These are phyloP conservation scores for Penicillium waksmanii DNA, from an alignment of 495 filamentous ascomycete species.

Conservation along the genomic window DNA sequence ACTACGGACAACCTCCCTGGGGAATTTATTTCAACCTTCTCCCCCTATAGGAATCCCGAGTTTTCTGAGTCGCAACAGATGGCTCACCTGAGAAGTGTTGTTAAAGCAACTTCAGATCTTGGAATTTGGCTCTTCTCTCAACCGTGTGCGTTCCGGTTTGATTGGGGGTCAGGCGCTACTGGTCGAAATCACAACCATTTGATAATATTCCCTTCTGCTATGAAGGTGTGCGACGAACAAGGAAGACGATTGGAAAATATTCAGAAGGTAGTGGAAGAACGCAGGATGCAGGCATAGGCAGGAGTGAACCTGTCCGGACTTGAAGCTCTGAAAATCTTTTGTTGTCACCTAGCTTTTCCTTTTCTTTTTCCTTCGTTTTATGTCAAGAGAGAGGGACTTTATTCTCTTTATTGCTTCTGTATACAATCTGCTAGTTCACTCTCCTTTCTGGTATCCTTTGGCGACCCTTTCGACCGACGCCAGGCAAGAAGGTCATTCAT, in stretches of 20 bases:
- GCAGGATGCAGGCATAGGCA: slow-evolving; percentile 7
- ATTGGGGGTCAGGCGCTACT: slow-evolving; percentile 12
- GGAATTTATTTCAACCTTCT: slow-evolving; percentile 25
- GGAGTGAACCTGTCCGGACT: background rate
- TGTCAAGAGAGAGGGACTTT: background rate
- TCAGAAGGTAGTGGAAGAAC: slow-evolving; percentile 20
- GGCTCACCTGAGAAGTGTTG: slow-evolving; percentile 22
- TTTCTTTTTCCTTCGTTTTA: background rate
- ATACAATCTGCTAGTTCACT: background rate
- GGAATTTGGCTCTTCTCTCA: slow-evolving; percentile 34
- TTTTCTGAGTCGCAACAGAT: slow-evolving; percentile 19
- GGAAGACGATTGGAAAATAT: slow-evolving; percentile 19
- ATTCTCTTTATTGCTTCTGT: background rate
- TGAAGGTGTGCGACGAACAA: slow-evolving; percentile 29
- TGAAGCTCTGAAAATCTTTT: background rate
- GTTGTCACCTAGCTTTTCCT: background rate
- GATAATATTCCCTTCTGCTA: slow-evolving; percentile 20
- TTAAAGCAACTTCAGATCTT: slow-evolving; percentile 20
- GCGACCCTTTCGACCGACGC: slow-evolving; percentile 24
- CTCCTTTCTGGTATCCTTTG: background rate
- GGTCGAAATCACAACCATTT: slow-evolving; percentile 5
- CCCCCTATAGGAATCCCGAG: slow-evolving; percentile 20
- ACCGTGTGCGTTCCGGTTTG: slow-evolving; percentile 29
- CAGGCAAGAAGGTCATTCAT: slow-evolving; percentile 30
- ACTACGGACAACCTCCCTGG: slow-evolving; percentile 7